Base-by-base conservation (phyloP, 108 stramenopile species). In the Skeletonema menzelii region DNA sequence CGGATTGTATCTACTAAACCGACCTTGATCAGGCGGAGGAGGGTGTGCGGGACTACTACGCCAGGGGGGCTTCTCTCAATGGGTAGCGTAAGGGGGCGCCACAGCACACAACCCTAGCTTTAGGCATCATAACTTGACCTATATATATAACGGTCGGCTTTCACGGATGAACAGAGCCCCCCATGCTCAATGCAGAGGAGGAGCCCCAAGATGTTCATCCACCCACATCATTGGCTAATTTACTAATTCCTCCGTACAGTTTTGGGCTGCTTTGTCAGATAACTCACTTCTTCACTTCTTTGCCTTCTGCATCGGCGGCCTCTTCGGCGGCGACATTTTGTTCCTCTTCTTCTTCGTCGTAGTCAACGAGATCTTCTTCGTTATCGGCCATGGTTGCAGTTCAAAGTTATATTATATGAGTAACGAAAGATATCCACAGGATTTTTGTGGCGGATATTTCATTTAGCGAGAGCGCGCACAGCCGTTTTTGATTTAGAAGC, bases 261-360 rank as follows among this genome's bases (percentile, higher is more conserved):
- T 34, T 24, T 49, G 22, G 67, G 15, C 26, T 28, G 30, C 42
- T 14, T 11, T 44, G 27, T 63, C 7, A 17, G 20, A 31, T 57
- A 76, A 91, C 91, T 92, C 87, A 92, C 91, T 91, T 94, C 86
- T 94, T 91, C 67, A 85, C 85, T 72, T 89, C 92, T 69, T 91
- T 91, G 70, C 85, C 87, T 40, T 88, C 76, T 31, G 71, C 59
- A 20, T 67, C 85, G 28, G 77, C 75, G 10, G 82, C 49, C 59
- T 88, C 84, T 46, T 93, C 92, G 8, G 83, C 88, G 12, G 85
- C 74, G 64, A 87, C 80, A 44, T 86, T 78, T 75, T 86, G 86
- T 34, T 85, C 89, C 47, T 88, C 87, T 83, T 94, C 90, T 76
- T 90, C 93, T 77, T 94, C 93, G 82, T 94, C 93, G 82, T 94